Conservation (phyloP, 495 filamentous ascomycete species). For the Penicillium flavigenum region DNA sequence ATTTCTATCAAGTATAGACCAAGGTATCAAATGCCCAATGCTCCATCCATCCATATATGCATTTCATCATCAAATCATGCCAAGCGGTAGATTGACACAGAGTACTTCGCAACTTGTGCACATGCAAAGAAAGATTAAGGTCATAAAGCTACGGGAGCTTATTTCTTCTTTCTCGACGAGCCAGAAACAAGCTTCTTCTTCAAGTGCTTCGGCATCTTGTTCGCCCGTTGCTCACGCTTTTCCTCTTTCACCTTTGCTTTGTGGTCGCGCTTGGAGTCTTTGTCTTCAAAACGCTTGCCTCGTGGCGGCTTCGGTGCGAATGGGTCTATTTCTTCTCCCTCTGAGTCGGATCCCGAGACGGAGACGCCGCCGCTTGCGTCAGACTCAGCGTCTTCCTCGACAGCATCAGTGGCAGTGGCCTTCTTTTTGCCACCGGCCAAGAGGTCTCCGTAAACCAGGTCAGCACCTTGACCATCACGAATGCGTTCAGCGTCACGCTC, state of each 20-base stretch:
- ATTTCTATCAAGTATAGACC: constrained; percentile 24
- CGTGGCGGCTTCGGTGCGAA: constrained; percentile 70
- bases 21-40: constrained; percentile 38
- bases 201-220: constrained; percentile 91
- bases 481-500: constrained; percentile 84
- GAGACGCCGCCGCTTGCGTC: constrained; percentile 51
- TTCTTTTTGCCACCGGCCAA: constrained; percentile 65
- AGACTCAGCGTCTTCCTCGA: constrained; percentile 41
- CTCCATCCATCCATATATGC: constrained; percentile 32
- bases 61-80: constrained; percentile 36
- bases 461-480: constrained; percentile 64
- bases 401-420: constrained; percentile 27
- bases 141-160: constrained; percentile 8
- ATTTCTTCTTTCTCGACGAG: constrained; percentile 50
- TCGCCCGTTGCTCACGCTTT: constrained; percentile 84
- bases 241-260: constrained; percentile 92
- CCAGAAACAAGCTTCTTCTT: constrained; percentile 64
- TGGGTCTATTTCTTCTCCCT: constrained; percentile 44
- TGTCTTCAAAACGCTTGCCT: constrained; percentile 88
- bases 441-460: constrained; percentile 77
- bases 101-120: constrained; percentile 15
- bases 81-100: constrained; percentile 13
- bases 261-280: constrained; percentile 83
- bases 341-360: constrained; percentile 46
- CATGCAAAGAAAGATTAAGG: constrained; percentile 20